Evolutionary conservation across 31 red algal species (phyloP).

Genomic region (Asparagopsis taxiformis): DNA sequence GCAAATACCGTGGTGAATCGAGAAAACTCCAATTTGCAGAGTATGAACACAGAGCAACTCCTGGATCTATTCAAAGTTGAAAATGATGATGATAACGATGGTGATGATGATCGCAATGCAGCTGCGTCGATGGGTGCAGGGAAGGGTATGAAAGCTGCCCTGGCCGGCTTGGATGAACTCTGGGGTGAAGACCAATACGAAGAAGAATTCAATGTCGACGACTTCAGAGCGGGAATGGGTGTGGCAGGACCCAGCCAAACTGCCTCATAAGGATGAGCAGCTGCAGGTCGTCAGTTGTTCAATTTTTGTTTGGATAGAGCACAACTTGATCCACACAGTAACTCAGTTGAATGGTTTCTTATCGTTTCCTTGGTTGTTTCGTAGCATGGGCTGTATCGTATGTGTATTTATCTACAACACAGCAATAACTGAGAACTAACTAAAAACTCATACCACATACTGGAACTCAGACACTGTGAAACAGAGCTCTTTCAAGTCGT

Average conservation of each 20-base stretch:
- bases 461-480: no score
- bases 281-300: not conserved
- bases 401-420: no score
- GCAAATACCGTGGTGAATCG: constrained; percentile 95
- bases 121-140: constrained; percentile 21
- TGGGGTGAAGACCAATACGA: constrained; percentile 89
- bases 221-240: constrained; percentile 67
- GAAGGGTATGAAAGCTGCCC: constrained; percentile 65
- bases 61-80: constrained; percentile 92
- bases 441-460: no score
- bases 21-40: constrained; percentile 87
- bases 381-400: no score
- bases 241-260: no score
- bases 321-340: no score
- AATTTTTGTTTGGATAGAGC: no score
- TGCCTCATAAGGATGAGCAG: no score
- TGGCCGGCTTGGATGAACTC: constrained; percentile 66
- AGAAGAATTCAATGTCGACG: constrained; percentile 82
- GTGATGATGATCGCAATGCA: not conserved
- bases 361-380: no score
- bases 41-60: constrained; percentile 87
- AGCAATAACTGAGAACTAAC: no score
- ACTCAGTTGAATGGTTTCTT: no score
- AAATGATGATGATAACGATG: constrained; percentile 31
- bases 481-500: no score